Percentiles rank a stretch among this genome's conserved stretches.
phyloP scores from a whole-genome alignment of 2,329 filamentous ascomycete genomes.

The Pestalotiopsis sp. region DNA sequence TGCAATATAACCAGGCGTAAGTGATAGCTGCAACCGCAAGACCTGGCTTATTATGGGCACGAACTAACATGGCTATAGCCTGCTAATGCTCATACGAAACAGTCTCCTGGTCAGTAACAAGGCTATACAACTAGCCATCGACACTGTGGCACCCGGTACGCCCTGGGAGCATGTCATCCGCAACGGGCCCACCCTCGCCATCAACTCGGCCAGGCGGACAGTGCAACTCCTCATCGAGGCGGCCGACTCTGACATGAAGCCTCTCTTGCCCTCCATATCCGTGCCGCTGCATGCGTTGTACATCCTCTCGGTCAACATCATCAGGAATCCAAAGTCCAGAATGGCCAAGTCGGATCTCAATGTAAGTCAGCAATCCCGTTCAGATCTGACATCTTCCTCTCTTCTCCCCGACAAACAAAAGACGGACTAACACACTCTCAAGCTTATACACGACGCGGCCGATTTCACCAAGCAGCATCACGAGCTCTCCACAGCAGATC shows the following conservation, averaged over 20 bases:
- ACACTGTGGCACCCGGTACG: conserved; percentile 5
- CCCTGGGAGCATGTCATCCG: conserved; percentile 14
- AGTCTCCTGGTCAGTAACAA: conserved; percentile 14
- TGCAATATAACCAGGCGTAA: conserved; percentile 16
- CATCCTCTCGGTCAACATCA: conserved; percentile 10
- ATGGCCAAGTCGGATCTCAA: conserved; percentile 15
- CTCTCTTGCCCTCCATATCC: conserved; percentile 6
- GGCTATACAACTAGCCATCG: conserved; percentile 8
- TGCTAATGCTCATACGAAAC: conserved; percentile 14
- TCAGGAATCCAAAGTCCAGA: conserved; percentile 12
- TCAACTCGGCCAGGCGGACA: conserved; percentile 11
- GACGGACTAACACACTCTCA: not conserved
- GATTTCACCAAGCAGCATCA: conserved; percentile 14
- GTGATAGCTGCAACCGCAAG: not conserved
- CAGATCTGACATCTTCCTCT: not conserved
- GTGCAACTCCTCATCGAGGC: conserved; percentile 15
- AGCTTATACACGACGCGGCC: conserved; percentile 15
- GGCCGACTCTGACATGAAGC: conserved; percentile 8
- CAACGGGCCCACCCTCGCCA: conserved; percentile 10
- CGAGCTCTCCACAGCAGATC: conserved; percentile 1
- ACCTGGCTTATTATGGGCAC: not conserved
- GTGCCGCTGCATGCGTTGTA: conserved; percentile 14
- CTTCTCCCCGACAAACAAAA: not conserved
- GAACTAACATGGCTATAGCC: not conserved
- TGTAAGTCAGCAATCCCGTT: conserved; percentile 1